A percentile compares a stretch with the other conserved stretches of the same genome.
phyloP scores from a whole-genome alignment of 2,329 filamentous ascomycete species.

The Claviceps fusiformis region DNA sequence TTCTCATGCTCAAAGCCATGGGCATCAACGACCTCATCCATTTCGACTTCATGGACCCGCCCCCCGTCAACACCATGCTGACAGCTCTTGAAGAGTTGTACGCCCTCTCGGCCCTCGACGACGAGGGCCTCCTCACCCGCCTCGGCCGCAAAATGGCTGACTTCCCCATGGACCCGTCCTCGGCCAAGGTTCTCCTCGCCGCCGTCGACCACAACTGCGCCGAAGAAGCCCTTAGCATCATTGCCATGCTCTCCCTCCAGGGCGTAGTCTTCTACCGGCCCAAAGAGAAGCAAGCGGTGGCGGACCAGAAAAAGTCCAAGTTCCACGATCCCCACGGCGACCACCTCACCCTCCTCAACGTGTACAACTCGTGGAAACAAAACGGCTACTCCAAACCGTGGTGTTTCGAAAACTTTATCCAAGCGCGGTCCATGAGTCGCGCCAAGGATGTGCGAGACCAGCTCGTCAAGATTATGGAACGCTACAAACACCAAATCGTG shows the following conservation, averaged over 20 bases:
- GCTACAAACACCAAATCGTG: slow-evolving; percentile 69
- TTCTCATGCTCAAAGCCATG: slow-evolving; percentile 97
- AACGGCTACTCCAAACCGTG: slow-evolving; percentile 71
- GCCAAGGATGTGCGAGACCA: slow-evolving; percentile 89
- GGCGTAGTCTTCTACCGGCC: slow-evolving; percentile 88
- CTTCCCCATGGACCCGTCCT: slow-evolving; percentile 90
- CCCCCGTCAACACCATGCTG: slow-evolving; percentile 94
- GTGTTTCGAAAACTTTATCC: slow-evolving; percentile 98
- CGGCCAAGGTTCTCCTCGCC: slow-evolving; percentile 81
- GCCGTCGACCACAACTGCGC: slow-evolving; percentile 80
- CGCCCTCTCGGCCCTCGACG: slow-evolving; percentile 78
- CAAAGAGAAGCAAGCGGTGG: slow-evolving; percentile 92
- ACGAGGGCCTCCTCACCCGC: slow-evolving; percentile 85
- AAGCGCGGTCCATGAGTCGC: slow-evolving; percentile 75
- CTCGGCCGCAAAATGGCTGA: slow-evolving; percentile 95
- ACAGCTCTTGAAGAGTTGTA: slow-evolving; percentile 93
- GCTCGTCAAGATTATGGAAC: slow-evolving; percentile 83
- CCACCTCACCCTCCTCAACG: slow-evolving; percentile 86
- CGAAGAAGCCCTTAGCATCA: slow-evolving; percentile 87
- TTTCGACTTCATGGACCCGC: slow-evolving; percentile 98
- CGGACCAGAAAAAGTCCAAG: slow-evolving; percentile 94
- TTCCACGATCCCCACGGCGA: slow-evolving; percentile 94
- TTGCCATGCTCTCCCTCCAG: slow-evolving; percentile 81
- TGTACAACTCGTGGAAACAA: slow-evolving; percentile 94
- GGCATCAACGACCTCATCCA: slow-evolving; percentile 95